Percentiles rank a stretch among this genome's conserved stretches.
These are phyloP conservation scores for Rusavskia elegans DNA, from an alignment of 495 filamentous ascomycete genomes.

Conservation along the genomic window DNA sequence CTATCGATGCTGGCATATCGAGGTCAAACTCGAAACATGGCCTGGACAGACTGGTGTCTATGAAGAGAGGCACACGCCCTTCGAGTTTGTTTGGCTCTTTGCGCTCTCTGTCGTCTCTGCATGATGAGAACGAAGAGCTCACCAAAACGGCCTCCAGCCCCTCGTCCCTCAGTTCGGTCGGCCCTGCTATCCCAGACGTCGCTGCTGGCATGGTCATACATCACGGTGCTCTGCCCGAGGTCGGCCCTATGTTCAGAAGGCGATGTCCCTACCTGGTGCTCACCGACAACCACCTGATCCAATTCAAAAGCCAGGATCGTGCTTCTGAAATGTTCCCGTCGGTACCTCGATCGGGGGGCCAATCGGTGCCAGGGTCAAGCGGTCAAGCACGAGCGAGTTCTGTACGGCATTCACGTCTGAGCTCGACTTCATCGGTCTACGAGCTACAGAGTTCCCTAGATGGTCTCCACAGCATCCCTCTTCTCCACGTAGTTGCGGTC, in stretches of 20 bases:
- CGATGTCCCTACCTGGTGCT: slow-evolving; percentile 86
- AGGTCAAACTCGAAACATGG: slow-evolving; percentile 11
- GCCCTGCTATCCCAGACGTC: slow-evolving; percentile 17
- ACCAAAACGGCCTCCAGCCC: slow-evolving; percentile 9
- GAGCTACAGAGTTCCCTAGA: slow-evolving; percentile 40
- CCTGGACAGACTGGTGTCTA: slow-evolving; percentile 7
- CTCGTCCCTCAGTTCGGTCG: slow-evolving; percentile 9
- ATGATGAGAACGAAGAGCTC: slow-evolving; percentile 27
- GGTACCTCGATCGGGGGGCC: slow-evolving; percentile 28
- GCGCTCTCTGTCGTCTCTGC: slow-evolving; percentile 31
- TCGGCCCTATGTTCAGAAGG: slow-evolving; percentile 64
- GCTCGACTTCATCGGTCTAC: slow-evolving; percentile 40
- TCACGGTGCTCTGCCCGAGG: slow-evolving; percentile 66
- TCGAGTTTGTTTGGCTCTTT: slow-evolving; percentile 43
- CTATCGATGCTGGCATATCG: slow-evolving; percentile 1
- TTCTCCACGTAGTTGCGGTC: slow-evolving; percentile 60
- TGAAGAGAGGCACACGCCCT: slow-evolving; percentile 25
- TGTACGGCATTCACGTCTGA: slow-evolving; percentile 31
- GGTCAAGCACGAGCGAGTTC: slow-evolving; percentile 11
- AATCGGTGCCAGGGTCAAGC: slow-evolving; percentile 4
- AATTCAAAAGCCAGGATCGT: slow-evolving; percentile 60
- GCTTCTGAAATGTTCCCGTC: slow-evolving; percentile 49
- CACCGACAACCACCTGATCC: slow-evolving; percentile 66
- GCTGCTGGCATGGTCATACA: slow-evolving; percentile 29
- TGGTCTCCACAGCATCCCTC: slow-evolving; percentile 42